phyloP scores from a whole-genome alignment of 2,329 filamentous ascomycete genomes.

The Fonsecaea pedrosoi region DNA sequence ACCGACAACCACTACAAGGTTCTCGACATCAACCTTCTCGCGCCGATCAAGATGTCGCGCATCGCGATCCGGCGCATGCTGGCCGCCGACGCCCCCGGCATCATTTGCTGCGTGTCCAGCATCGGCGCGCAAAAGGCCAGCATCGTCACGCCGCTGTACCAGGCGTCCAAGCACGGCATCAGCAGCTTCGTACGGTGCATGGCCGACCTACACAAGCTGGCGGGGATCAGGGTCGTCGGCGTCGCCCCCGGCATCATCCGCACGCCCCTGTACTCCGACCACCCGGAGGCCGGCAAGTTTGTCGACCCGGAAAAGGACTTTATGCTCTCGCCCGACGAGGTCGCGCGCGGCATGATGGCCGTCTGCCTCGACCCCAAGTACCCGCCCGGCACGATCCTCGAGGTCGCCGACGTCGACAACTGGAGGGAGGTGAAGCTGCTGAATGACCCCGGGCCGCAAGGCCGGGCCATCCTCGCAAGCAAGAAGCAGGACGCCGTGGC shows the following conservation, averaged over 20 bases:
- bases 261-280: slow-evolving; percentile 67
- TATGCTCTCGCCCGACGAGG: slow-evolving; percentile 66
- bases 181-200: slow-evolving; percentile 58
- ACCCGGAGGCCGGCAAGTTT: slow-evolving; percentile 64
- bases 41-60: slow-evolving; percentile 59
- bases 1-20: slow-evolving; percentile 51
- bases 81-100: slow-evolving; percentile 42
- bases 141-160: slow-evolving; percentile 54
- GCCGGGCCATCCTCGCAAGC: slow-evolving; percentile 55
- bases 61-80: slow-evolving; percentile 58
- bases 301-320: slow-evolving; percentile 55
- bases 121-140: slow-evolving; percentile 52
- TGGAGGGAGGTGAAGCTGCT: slow-evolving; percentile 58
- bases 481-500: slow-evolving; percentile 50
- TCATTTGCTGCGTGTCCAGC: slow-evolving; percentile 56
- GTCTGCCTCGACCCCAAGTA: slow-evolving; percentile 58
- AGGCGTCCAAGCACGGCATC: slow-evolving; percentile 57
- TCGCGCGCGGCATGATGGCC: slow-evolving; percentile 64
- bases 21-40: slow-evolving; percentile 59
- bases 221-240: slow-evolving; percentile 62
- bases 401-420: slow-evolving; percentile 58
- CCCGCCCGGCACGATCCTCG: slow-evolving; percentile 57
- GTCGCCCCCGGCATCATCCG: slow-evolving; percentile 54
- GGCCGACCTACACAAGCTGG: slow-evolving; percentile 52
- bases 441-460: slow-evolving; percentile 56